These are phyloP conservation scores for Euphorbia neoarborescens DNA, from an alignment of 441 rosid genomes.

Conservation along the genomic window DNA sequence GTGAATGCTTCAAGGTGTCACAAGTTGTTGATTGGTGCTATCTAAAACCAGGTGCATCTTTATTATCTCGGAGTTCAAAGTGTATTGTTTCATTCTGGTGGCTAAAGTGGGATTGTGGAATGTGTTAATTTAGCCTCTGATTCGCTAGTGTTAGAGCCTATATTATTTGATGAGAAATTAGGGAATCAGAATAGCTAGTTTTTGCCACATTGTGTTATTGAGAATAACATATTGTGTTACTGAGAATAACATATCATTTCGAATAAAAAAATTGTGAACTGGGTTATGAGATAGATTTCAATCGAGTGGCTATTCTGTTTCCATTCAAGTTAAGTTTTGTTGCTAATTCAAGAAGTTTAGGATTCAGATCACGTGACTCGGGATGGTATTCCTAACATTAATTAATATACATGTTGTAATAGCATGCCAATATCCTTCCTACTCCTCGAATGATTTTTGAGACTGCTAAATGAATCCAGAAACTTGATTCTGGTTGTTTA, in stretches of 20 bases:
- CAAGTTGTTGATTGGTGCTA: constrained; percentile 46
- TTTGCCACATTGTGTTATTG: background rate
- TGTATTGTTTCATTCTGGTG: background rate
- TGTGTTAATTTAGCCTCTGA: background rate
- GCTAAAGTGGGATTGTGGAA: no score
- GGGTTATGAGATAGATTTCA: background rate
- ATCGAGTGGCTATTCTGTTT: background rate
- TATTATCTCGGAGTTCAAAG: constrained; percentile 11
- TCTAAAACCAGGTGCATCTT: constrained; percentile 60
- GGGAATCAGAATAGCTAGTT: background rate
- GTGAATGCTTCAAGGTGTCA: constrained; percentile 81
- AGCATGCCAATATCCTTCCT: background rate
- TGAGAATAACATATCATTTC: background rate
- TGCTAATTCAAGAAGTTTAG: background rate
- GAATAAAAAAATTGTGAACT: background rate
- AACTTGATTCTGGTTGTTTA: background rate
- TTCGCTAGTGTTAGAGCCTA: background rate
- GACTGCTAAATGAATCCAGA: background rate
- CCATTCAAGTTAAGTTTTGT: background rate
- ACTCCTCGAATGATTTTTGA: background rate
- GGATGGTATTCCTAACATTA: no score
- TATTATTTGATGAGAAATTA: background rate
- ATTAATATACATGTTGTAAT: background rate
- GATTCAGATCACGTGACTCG: background rate
- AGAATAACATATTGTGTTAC: background rate